Evolutionary conservation across 1,284 basidiomycete species (phyloP).

Genomic region (Cronartium ribicola): DNA sequence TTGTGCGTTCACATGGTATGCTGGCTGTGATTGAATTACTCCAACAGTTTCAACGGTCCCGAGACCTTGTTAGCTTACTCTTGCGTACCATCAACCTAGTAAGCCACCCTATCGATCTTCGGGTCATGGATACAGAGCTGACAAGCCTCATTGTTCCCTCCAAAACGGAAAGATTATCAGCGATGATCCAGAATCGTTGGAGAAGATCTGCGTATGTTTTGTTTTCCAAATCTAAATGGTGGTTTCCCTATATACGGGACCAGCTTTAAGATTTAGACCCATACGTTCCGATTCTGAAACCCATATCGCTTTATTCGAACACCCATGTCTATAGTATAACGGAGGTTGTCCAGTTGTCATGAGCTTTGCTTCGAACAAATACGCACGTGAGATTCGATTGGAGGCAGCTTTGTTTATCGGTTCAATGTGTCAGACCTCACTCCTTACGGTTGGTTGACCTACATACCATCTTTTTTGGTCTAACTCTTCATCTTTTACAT

Average conservation of each 20-base stretch:
- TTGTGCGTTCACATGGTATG: constrained; percentile 89
- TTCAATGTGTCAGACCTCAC: constrained; percentile 82
- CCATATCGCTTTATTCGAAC: constrained; percentile 77
- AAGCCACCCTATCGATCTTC: constrained; percentile 46
- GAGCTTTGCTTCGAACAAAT: constrained; percentile 88
- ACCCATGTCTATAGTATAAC: constrained; percentile 45
- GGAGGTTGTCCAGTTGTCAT: constrained; percentile 52
- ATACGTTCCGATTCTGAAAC: constrained; percentile 61
- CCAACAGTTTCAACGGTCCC: constrained; percentile 65
- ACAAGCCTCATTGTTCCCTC: neutral
- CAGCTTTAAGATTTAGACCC: neutral
- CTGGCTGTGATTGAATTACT: constrained; percentile 87
- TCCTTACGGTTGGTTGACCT: constrained; percentile 61
- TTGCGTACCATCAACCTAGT: constrained; percentile 87
- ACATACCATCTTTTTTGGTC: neutral
- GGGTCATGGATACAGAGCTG: constrained; percentile 19
- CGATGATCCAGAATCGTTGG: constrained; percentile 75
- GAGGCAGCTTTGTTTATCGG: constrained; percentile 93
- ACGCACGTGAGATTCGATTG: constrained; percentile 84
- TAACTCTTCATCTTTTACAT: too few relatives aligned
- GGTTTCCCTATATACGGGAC: constrained; percentile 10
- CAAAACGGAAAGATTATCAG: constrained; percentile 67
- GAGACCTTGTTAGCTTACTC: constrained; percentile 76
- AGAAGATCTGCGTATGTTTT: constrained; percentile 77
- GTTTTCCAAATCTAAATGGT: constrained; percentile 17